Evolutionary conservation across 108 stramenopile genomes (phyloP).

Genomic region (Stephanodiscus minutulus): DNA sequence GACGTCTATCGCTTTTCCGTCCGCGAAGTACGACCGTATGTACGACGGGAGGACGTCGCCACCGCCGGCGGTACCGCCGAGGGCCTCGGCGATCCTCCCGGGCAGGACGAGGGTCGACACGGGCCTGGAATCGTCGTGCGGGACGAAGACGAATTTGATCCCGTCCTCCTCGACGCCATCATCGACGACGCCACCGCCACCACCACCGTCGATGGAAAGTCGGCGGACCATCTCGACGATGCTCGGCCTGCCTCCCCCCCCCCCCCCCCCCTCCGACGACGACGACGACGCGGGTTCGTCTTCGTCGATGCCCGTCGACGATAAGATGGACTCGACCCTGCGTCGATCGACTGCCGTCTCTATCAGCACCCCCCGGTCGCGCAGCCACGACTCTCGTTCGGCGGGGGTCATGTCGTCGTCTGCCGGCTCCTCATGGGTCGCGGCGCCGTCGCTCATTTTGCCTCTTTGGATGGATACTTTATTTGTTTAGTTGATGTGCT

Average conservation of each 20-base stretch:
- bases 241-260: not conserved
- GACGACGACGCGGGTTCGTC: too few relatives aligned
- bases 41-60: conserved; percentile 63
- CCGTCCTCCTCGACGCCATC: conserved; percentile 11
- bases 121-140: conserved; percentile 68
- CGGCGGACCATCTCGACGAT: conserved; percentile 18
- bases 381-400: conserved; percentile 72
- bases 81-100: conserved; percentile 1
- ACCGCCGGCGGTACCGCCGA: conserved; percentile 8
- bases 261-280: too few relatives aligned
- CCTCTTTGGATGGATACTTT: too few relatives aligned
- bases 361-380: conserved; percentile 58
- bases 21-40: conserved; percentile 69
- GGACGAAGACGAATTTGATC: conserved; percentile 62
- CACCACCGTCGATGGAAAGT: conserved; percentile 14
- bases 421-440: not conserved
- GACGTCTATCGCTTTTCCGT: conserved; percentile 58
- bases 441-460: not conserved
- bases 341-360: conserved; percentile 50
- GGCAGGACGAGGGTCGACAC: conserved; percentile 54
- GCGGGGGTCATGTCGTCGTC: conserved; percentile 61
- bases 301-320: too few relatives aligned
- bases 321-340: conserved; percentile 14
- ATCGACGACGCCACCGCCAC: not conserved
- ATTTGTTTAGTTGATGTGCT: too few relatives aligned